Evolutionary conservation across 2,329 filamentous ascomycete genomes (phyloP), one percentile per base, ranked within the genome.

Genomic region (Chaetomium olivaceum): DNA sequence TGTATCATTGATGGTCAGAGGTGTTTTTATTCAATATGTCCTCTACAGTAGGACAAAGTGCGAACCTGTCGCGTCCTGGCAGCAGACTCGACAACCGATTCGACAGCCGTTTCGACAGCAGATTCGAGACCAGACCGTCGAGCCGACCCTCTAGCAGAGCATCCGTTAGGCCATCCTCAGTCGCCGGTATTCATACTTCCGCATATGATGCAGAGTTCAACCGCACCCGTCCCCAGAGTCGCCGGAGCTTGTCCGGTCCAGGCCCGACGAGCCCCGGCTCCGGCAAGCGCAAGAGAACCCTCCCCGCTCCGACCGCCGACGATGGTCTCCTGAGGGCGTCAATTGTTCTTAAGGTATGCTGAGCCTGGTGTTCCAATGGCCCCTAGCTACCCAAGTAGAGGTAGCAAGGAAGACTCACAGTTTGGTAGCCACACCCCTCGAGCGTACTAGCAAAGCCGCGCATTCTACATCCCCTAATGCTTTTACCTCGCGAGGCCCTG

Each of bases 401-500:
- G 19, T 21, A 50, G 29, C 5, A 39, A 59, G 21, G 12, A 21
- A 58, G 58, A 58, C 69, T 76, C 54, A 75, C 67, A 57, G 43
- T 23, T 65, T 57, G 51, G 25, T 63, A 89, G 87, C 82, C 85
- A 50, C 80, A 88, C 72, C 86, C 85, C 11, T 80, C 81, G 14
- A 83, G 81, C 56, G 77, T 85, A 55, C 79, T 82, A 39, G 71
- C 81, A 27, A 84, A 83, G 71, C 84, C 86, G 58, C 82, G 83
- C 65, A 81, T 80, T 27, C 77, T 89, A 59, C 82, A 86, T 58
- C 87, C 87, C 3, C 74, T 89, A 59, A 85, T 89, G 81, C 78
- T 91, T 29, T 77, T 91, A 4, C 83, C 86, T 31, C 85, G 89
- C 70, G 81, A 87, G 70, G 78, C 83, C 66, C 79, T 91, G 5